Conservation (phyloP, 1,284 basidiomycete species). For the Cerrena zonata region DNA sequence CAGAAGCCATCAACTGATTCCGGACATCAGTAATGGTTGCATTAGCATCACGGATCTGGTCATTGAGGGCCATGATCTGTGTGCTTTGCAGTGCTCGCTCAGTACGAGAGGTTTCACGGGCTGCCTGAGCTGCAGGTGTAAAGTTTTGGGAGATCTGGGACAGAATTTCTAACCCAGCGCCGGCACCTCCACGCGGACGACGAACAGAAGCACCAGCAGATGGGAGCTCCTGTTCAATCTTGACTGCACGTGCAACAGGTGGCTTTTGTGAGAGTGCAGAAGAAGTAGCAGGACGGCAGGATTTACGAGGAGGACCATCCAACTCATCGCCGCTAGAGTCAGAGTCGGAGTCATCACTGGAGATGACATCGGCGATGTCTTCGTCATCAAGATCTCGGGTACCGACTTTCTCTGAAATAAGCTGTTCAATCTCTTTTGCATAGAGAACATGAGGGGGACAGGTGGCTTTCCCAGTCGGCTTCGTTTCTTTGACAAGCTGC, state of each 20-base stretch:
- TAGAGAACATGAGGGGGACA: not conserved
- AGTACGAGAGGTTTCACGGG: not conserved
- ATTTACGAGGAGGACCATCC: not conserved
- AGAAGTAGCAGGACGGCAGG: too few relatives aligned
- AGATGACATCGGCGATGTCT: not conserved
- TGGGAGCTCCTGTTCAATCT: not conserved
- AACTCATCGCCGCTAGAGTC: not conserved
- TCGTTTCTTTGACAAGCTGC: not conserved
- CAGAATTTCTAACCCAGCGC: not conserved
- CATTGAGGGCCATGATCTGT: not conserved
- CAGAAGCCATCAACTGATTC: not conserved
- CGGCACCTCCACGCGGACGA: not conserved
- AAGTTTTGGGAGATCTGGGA: not conserved
- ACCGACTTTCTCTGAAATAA: not conserved
- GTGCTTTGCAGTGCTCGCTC: not conserved
- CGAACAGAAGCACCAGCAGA: not conserved
- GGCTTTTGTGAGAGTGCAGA: too few relatives aligned
- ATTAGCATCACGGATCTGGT: not conserved
- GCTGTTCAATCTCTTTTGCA: not conserved
- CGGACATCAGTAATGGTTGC: not conserved
- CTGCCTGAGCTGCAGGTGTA: not conserved
- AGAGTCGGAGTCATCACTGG: not conserved
- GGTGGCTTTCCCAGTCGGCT: not conserved
- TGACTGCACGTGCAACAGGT: not conserved
- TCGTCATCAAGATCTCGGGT: constrained; percentile 1